These are phyloP conservation scores for Sindora glabra DNA, from an alignment of 306 rosid genomes.

Conservation along the genomic window DNA sequence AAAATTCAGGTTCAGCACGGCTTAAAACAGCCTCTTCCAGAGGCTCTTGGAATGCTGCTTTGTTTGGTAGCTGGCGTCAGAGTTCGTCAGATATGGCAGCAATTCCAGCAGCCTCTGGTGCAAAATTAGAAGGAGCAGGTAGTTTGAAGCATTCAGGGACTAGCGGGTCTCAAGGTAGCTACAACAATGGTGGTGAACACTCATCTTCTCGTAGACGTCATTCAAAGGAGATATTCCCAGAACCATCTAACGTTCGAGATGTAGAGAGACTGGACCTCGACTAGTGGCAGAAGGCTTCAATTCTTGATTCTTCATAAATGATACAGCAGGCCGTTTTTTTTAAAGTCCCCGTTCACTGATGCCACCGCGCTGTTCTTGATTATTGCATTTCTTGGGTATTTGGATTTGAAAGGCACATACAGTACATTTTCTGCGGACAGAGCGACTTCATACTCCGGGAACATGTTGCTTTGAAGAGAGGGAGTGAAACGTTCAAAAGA, in stretches of 20 bases:
- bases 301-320: constrained; percentile 52
- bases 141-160: constrained; percentile 73
- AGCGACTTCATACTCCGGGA: constrained; percentile 15
- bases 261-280: constrained; percentile 46
- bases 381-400: constrained; percentile 16
- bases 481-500: constrained; percentile 19
- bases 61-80: constrained; percentile 94
- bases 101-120: constrained; percentile 43
- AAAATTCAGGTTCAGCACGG: constrained; percentile 60
- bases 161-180: constrained; percentile 63
- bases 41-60: constrained; percentile 89
- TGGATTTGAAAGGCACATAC: constrained; percentile 20
- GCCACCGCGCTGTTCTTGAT: constrained; percentile 15
- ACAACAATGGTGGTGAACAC: constrained; percentile 41
- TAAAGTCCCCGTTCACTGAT: constrained; percentile 16
- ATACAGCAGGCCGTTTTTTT: constrained; percentile 35
- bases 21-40: constrained; percentile 72
- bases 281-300: constrained; percentile 23
- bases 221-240: constrained; percentile 71
- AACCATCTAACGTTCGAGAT: constrained; percentile 58
- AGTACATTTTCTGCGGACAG: constrained; percentile 25
- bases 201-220: constrained; percentile 66
- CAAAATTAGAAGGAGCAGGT: constrained; percentile 47
- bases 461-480: background rate
- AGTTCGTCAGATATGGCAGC: constrained; percentile 58